phyloP scores from a whole-genome alignment of 2,329 filamentous ascomycete genomes.

The Coniochaeta ligniaria region DNA sequence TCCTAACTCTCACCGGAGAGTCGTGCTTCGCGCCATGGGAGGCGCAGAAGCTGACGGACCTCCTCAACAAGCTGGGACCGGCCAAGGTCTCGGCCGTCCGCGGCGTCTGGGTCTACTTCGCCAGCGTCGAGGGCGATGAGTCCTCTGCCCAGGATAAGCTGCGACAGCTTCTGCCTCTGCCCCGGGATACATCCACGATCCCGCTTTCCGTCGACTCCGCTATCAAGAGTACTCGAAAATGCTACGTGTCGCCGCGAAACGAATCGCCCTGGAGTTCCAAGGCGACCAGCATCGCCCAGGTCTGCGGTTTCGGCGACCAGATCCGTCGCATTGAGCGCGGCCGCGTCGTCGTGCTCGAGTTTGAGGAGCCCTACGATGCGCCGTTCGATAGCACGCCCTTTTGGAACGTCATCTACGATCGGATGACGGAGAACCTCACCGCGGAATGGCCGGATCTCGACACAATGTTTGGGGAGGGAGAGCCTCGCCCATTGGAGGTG shows the following conservation, averaged over 20 bases:
- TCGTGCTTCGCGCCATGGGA: slow-evolving; percentile 43
- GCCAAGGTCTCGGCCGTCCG: slow-evolving; percentile 39
- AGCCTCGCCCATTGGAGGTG: slow-evolving; percentile 58
- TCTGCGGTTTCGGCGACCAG: slow-evolving; percentile 69
- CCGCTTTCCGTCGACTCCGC: slow-evolving; percentile 6
- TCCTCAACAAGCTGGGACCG: slow-evolving; percentile 29
- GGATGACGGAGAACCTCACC: slow-evolving; percentile 87
- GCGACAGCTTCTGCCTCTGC: slow-evolving; percentile 37
- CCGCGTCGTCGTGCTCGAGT: slow-evolving; percentile 63
- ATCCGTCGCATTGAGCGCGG: slow-evolving; percentile 81
- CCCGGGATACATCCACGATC: slow-evolving; percentile 19
- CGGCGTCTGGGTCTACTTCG: slow-evolving; percentile 59
- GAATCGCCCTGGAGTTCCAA: slow-evolving; percentile 98
- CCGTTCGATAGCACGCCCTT: slow-evolving; percentile 26
- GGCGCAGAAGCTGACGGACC: slow-evolving; percentile 34
- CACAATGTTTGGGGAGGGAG: slow-evolving; percentile 69
- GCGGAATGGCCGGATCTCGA: slow-evolving; percentile 60
- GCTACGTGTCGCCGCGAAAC: slow-evolving; percentile 60
- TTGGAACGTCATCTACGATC: slow-evolving; percentile 74
- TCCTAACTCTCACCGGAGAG: slow-evolving; percentile 22
- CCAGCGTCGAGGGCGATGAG: slow-evolving; percentile 46
- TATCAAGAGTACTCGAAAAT: slow-evolving; percentile 20
- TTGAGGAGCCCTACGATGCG: slow-evolving; percentile 32
- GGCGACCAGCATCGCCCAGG: slow-evolving; percentile 86
- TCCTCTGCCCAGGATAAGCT: slow-evolving; percentile 36